Evolutionary conservation across 768 basidiomycete species (phyloP), one percentile per base, ranked within the genome.

Genomic region (Exidia glandulosa): DNA sequence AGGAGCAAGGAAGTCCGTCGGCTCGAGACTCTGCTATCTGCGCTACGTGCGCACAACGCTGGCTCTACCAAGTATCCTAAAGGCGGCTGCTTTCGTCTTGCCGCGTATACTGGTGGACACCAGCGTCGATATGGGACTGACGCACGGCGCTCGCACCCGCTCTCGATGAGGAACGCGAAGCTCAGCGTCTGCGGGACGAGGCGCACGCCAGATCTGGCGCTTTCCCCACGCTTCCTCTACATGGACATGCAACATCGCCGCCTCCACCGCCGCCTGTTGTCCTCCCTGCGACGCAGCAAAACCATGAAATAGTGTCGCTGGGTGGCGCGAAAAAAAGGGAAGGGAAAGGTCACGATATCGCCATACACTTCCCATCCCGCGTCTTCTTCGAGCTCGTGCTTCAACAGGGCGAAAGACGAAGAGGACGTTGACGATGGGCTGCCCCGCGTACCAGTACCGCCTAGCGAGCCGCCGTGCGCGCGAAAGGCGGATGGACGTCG

Each of bases 1-100:
- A 84, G 81, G 67, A 85, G 80, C 69, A 75, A 70, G 61, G 75
- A 74, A 33, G 75, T 87, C 14, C 70, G 70, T 3, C 64, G 62
- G 27, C 73, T 87, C 19, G 82, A 86, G 64, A 64, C 69, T 6
- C 69, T 83, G 41, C 69, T 80, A 32, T 64, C 70, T n/a, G 75
- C 71, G 3, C 68, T 83, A 27, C 67, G 66, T 16, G 30, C 33
- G 2, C 68, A 66, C 14, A 66, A 73, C 2, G 68, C 68, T n/a
- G 72, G 72, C 0, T 68, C 58, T 0, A 67, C 71, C 37, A 79
- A 71, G 59, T 84, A 87, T 69, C 79, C 82, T 0, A 80, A 78
- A 41, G 81, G 82, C 3, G 85, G 86, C 0, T 88, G 86, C 65
- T 88, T 85, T 65, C 88, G 86, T 64, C 80, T 82, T 73, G 84